Conservation (phyloP, 208 protist genomes). For the Strigomonas galati region DNA sequence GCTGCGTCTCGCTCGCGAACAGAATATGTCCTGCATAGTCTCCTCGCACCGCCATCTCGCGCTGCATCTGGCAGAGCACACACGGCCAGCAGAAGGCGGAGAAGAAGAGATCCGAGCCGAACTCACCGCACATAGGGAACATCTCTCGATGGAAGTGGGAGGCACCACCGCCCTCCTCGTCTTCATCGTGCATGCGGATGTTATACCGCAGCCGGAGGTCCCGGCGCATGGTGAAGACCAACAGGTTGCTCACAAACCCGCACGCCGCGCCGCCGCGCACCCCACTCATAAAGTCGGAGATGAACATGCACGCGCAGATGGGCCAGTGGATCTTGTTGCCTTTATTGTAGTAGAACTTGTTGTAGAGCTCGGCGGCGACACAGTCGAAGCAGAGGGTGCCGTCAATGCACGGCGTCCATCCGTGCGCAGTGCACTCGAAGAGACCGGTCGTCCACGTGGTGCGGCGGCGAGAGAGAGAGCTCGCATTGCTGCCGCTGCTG, state of each 20-base stretch:
- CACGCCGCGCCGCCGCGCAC: not conserved
- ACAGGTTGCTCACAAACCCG: too few relatives aligned
- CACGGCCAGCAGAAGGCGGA: not conserved
- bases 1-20: too few relatives aligned
- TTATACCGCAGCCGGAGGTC: slow-evolving; percentile 2
- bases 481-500: too few relatives aligned
- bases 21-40: not conserved
- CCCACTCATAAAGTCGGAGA: not conserved
- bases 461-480: too few relatives aligned
- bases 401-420: not conserved
- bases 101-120: not conserved
- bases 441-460: not conserved
- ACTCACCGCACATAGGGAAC: not conserved
- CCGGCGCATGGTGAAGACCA: not conserved
- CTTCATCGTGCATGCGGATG: too few relatives aligned
- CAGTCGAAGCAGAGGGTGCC: not conserved
- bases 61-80: slow-evolving; percentile 1
- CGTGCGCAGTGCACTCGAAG: not conserved
- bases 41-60: not conserved
- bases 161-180: not conserved
- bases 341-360: not conserved
- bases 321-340: not conserved
- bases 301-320: not conserved
- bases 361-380: not conserved
- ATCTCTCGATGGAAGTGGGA: not conserved